Evolutionary conservation across 169 alveolate species (phyloP), one percentile per base, ranked within the genome.

Genomic region (Babesia divergens): DNA sequence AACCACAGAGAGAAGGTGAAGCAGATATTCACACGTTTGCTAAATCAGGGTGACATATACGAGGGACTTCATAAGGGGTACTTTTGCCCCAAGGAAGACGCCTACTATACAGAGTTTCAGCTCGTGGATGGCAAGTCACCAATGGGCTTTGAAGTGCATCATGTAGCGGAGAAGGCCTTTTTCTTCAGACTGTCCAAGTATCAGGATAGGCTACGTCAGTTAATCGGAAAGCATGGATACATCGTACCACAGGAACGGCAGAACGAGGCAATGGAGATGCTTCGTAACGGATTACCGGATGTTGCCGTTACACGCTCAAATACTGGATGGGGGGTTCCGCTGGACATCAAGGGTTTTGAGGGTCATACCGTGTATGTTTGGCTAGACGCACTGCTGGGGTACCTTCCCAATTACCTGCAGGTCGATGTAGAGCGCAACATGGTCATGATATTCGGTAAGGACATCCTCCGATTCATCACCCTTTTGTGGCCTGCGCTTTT

Each of bases 321-420:
- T 64, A 75, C 89, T 2, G 37, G 53, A 11, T 87, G 90, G 91
- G 92, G 91, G n/a, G 76, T 87, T 20, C 56, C 70, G 31, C 69
- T 83, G 31, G 93, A 46, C 32, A 50, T 65, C n/a, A 89, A 69
- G 9, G 91, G 91, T n/a, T 62, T 62, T 18, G 72, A 62, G 24
- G 72, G 46, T 22, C 72, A 62, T 22, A 82, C 93, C 24, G 76
- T 94, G 52, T 93, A 94, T 66, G 98, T 94, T 6, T 94, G 98
- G 97, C 75, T 94, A 31, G 98, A 94, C 71, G 98, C 98, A 6
- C 67, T 94, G 20, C 47, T 89, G 40, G 93, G 94, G 16, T 94
- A 94, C 66, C n/a, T 20, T 6, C 53, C 32, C 16, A 37, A 67
- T 31, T n/a, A 53, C 14, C 18, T 18, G 9, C 49, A 29, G n/a